Evolutionary conservation across 2,329 filamentous ascomycete species (phyloP), one percentile per base, ranked within the genome.

Genomic region (Zopfia rhizophila): DNA sequence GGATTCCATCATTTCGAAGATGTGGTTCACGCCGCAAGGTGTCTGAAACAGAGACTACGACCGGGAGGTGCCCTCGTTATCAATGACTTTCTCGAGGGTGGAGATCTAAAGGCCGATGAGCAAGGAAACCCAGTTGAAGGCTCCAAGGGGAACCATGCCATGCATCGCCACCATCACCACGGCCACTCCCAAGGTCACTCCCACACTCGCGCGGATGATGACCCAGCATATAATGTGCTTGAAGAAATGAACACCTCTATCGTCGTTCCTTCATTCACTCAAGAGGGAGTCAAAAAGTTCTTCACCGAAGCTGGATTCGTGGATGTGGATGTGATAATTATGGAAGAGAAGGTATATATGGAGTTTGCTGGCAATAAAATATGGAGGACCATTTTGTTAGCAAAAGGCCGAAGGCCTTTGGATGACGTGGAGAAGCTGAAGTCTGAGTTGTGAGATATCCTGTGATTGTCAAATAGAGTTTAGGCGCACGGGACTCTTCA

Each of bases 41-140:
- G 81, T 35, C 72, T 92, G 24, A 82, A 78, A 3, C 76, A 82
- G 61, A 80, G 88, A 7, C 73, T 92, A 47, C 81, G 79, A 52
- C 79, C 81, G 3, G 87, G 86, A 3, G 89, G 89, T 8, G 81
- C 85, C 1, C 73, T 90, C 31, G 72, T 90, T 36, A 82, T 91
- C 42, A 73, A 87, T 32, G 88, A 91, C 62, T 86, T 91, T 48
- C 61, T 88, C 13, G 75, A 83, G 7, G 82, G 87, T 55, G 76
- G 61, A 1, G 68, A 70, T 52, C 2, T 61, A 5, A 38, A 56
- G 32, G 64, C 52, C 13, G 65, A 60, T 41, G 65, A 65, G 29
- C 23, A 66, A 3, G 66, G 65, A 0, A 39, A 54, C 10, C 54
- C 50, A 30, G 51, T 56, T 14, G 54, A 46, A 23, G 63, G 44